A percentile compares a stretch with the other conserved stretches of the same genome.
These are phyloP conservation scores for Zea mays DNA, from an alignment of 176 grass and related monocot genomes.

Conservation along the genomic window DNA sequence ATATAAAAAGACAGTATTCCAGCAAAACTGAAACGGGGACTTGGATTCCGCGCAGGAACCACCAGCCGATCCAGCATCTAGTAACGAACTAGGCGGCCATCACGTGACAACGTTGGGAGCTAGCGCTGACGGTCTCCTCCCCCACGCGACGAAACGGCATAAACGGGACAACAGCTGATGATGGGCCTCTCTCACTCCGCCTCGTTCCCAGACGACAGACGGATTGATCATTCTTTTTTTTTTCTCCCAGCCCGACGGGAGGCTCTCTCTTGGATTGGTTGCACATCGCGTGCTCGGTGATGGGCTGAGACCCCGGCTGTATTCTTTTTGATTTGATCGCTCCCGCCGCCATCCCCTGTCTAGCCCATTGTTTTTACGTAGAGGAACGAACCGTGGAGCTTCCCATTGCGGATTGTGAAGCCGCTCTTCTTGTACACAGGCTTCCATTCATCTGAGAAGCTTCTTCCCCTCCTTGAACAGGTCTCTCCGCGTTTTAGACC, in stretches of 20 bases:
- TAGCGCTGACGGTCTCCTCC: constrained; percentile 17
- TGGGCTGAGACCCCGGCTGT: neutral
- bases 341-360: neutral
- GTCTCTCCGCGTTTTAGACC: constrained; percentile 7
- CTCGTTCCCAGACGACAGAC: neutral
- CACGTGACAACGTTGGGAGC: constrained; percentile 20
- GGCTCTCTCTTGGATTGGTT: constrained; percentile 33
- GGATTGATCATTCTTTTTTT: constrained; percentile 68
- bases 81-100: constrained; percentile 35
- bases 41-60: constrained; percentile 38
- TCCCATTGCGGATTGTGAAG: constrained; percentile 65
- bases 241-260: constrained; percentile 38
- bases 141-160: constrained; percentile 54
- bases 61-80: constrained; percentile 27
- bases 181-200: neutral
- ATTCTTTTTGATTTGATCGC: constrained; percentile 62
- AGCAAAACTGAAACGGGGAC: neutral
- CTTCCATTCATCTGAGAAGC: constrained; percentile 77
- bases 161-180: constrained; percentile 52
- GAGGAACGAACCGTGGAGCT: constrained; percentile 35
- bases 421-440: constrained; percentile 68
- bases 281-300: constrained; percentile 50
- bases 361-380: constrained; percentile 18
- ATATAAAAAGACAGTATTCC: neutral
- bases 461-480: constrained; percentile 20